Evolutionary conservation across 192 early-diverging fungal species (phyloP).

Genomic region (Martensiomyces pterosporus): DNA sequence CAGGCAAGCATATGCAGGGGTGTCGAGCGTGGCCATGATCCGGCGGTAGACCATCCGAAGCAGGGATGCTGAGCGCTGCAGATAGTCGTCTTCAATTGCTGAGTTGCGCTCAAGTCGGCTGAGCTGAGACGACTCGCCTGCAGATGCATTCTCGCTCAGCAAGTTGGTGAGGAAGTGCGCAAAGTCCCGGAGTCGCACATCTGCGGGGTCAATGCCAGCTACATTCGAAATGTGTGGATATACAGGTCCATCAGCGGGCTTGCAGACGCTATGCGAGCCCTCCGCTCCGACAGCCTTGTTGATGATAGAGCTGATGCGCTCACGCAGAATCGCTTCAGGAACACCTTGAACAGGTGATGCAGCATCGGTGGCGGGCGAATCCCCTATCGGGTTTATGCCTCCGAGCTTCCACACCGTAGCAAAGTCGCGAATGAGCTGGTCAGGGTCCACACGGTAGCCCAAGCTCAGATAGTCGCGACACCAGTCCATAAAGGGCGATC

Average conservation of each 20-base stretch:
- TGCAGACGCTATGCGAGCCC: neutral
- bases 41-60: conserved; percentile 50
- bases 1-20: conserved; percentile 87
- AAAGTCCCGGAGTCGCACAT: conserved; percentile 34
- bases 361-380: neutral
- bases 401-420: conserved; percentile 36
- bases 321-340: conserved; percentile 17
- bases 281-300: conserved; percentile 16
- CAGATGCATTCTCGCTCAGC: conserved; percentile 36
- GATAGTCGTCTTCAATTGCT: conserved; percentile 19
- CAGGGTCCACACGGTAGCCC: conserved; percentile 54
- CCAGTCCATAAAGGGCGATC: conserved; percentile 93
- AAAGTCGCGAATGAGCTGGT: conserved; percentile 48
- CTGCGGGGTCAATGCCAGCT: conserved; percentile 23
- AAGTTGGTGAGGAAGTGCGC: conserved; percentile 40
- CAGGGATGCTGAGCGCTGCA: conserved; percentile 25
- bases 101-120: conserved; percentile 18
- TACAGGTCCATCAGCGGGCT: too few relatives aligned
- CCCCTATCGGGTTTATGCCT: neutral
- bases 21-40: conserved; percentile 72
- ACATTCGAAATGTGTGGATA: too few relatives aligned
- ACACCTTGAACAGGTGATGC: conserved; percentile 8
- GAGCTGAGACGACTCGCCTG: conserved; percentile 30
- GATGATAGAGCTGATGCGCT: conserved; percentile 33
- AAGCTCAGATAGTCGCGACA: conserved; percentile 82